Evolutionary conservation across 2,329 filamentous ascomycete genomes (phyloP), one percentile per base, ranked within the genome.

Genomic region (Polytolypa hystricis): DNA sequence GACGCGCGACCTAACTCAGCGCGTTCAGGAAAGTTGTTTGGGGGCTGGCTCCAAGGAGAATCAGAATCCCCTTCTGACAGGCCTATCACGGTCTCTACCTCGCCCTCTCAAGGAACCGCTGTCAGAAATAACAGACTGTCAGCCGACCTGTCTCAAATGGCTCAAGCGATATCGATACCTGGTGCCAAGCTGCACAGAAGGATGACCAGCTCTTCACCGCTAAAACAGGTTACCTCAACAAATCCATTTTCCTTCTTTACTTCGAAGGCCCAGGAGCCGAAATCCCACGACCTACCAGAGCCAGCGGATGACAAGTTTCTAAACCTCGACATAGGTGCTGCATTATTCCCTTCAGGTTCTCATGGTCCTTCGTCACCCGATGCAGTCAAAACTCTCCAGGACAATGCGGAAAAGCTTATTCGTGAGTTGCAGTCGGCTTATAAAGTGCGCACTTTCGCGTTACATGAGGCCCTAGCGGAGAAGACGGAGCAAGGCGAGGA

Each of bases 401-500:
- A 64, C 18, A 73, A 73, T 45, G 74, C 74, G 30, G 70, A 73
- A 46, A 57, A 56, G n/a, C 56, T 75, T 1, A 59, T 78, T 30
- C 56, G 62, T 36, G 64, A 66, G 19, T 66, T 76, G 49, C 74
- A 77, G 52, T 54, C 57, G 4, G 71, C 72, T 2, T 77, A 79
- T 53, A 69, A 68, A 43, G 57, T 66, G 41, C 63, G 70, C 40
- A 62, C 61, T 1, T 62, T 66, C 35, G 61, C 64, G 19, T 56
- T 78, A 29, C 62, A 66, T 26, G 65, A 70, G 42, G 62, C 66
- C 3, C 56, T 66, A 23, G 69, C 67, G 3, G 72, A 76, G 46
- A 69, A 73, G 41, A 69, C 66, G 35, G 69, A 70, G 8, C 70
- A 73, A 45, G 62, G 65, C n/a, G 74, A 78, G 43, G 75, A 79